Base-by-base conservation (phyloP, 2,329 filamentous ascomycete genomes). In the Coleophoma crateriformis region DNA sequence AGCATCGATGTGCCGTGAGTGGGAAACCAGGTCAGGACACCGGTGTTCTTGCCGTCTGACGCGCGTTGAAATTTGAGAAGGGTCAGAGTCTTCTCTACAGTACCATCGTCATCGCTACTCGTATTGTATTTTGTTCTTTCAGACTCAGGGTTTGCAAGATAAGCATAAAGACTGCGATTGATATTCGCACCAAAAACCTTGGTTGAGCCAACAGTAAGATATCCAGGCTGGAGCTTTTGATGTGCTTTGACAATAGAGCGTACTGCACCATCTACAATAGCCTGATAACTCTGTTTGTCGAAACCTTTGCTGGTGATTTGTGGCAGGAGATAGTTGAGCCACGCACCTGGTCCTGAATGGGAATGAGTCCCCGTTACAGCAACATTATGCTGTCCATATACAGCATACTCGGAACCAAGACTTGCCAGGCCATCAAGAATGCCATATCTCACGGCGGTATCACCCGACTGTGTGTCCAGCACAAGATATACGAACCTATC, bases 311-410 rank as follows among this genome's bases (percentile, higher is more conserved):
- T 91, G 0, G 92, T 94, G 56, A 97, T 87, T 64, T 96, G 91
- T 7, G 91, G 92, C 6, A 96, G 75, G 10, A 97, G 77, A 64
- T 96, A 97, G 69, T 97, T 97, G 65, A 95, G 76, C 90, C 90
- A 97, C 6, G 87, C 92, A 2, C 88, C 92, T 0, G 92, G 91
- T 0, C 91, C 92, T 20, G 90, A 85, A 69, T 97, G 92, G 22
- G 88, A 94, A 67, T 97, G 92, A 0, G 92, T 97, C 48, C 91
- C 92, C 0, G 90, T 95, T 19, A 97, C 79, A 33, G 92, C 92
- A 34, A 96, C 71, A 62, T 96, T 97, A 59, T 87, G 78, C 60
- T 87, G 79, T 43, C 77, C 81, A 67, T 96, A 97, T 27, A 85
- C 70, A 1, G 79, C 73, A 65, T 91, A 96, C 3, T 86, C 84